Percentiles rank a stretch among this genome's conserved stretches.
Conservation (phyloP, 495 filamentous ascomycete genomes). For the Xylaria flabelliformis region DNA sequence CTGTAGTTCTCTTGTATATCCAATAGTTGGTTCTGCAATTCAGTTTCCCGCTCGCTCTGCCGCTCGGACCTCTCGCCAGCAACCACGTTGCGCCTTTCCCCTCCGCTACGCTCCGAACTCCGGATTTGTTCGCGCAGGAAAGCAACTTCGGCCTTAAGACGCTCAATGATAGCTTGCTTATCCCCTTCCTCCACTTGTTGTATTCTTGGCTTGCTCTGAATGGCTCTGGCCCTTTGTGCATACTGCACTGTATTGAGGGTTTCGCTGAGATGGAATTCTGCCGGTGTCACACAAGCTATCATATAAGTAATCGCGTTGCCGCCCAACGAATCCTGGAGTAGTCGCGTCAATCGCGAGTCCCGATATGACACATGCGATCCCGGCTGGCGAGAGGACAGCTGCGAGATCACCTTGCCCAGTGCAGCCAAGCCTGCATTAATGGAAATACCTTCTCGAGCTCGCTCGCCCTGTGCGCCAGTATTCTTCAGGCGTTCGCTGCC, state of each 20-base stretch:
- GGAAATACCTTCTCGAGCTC: constrained; percentile 95
- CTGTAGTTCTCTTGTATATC: constrained; percentile 96
- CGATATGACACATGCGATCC: constrained; percentile 97
- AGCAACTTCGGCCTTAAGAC: constrained; percentile 89
- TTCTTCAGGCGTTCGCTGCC: constrained; percentile 98
- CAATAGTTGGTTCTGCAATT: constrained; percentile 92
- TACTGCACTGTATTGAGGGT: constrained; percentile 98
- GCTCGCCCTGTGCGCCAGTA: constrained; percentile 92
- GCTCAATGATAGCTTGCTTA: constrained; percentile 92
- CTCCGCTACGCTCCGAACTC: constrained; percentile 64
- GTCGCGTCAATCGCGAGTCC: constrained; percentile 92
- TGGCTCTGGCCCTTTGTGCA: constrained; percentile 92
- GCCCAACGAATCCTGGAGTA: constrained; percentile 97
- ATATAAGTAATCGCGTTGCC: constrained; percentile 99
- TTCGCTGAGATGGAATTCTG: constrained; percentile 96
- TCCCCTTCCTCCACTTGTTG: constrained; percentile 94
- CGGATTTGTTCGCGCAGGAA: constrained; percentile 95
- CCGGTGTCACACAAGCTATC: constrained; percentile 97
- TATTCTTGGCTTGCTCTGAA: constrained; percentile 96
- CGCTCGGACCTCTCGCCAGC: constrained; percentile 79
- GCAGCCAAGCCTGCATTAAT: constrained; percentile 97
- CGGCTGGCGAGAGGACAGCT: constrained; percentile 86
- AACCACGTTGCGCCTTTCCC: constrained; percentile 61
- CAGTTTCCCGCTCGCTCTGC: constrained; percentile 82
- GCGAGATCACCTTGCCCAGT: constrained; percentile 97